These are phyloP conservation scores for Lycium ferocissimum DNA, from an alignment of 257 asterid species.

Conservation along the genomic window DNA sequence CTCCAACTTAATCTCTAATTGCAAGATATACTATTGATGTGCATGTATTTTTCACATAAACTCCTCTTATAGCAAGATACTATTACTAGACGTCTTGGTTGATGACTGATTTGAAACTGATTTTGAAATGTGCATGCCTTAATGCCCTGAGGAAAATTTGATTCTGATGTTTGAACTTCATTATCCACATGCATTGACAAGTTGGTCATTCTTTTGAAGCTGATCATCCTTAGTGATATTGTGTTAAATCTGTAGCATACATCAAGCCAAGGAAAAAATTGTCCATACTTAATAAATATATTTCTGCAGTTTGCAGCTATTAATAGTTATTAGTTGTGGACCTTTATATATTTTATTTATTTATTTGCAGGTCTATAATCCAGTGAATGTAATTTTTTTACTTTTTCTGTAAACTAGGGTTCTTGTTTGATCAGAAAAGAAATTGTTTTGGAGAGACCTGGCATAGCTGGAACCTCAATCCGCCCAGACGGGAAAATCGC, in stretches of 20 bases:
- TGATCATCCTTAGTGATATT: not conserved
- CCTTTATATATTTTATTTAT: not conserved
- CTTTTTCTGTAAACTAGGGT: constrained; percentile 41
- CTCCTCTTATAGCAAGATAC: not conserved
- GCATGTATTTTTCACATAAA: not conserved
- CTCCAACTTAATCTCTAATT: not conserved
- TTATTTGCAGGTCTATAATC: not conserved
- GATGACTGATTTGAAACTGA: not conserved
- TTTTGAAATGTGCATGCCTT: not conserved
- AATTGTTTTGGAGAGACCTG: constrained; percentile 72
- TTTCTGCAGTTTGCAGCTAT: not conserved
- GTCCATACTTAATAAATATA: not conserved
- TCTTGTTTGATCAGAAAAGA: constrained; percentile 77
- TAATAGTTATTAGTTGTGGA: not conserved
- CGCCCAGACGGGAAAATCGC: constrained; percentile 75
- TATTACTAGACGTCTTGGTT: not conserved
- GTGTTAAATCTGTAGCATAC: not conserved
- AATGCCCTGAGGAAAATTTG: not conserved
- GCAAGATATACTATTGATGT: constrained; percentile 6
- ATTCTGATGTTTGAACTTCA: not conserved
- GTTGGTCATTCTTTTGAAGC: not conserved
- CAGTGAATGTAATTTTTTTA: not conserved
- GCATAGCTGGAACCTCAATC: constrained; percentile 69
- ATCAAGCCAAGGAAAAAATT: constrained; percentile 8
- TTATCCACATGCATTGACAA: not conserved